phyloP scores from a whole-genome alignment of 2,329 filamentous ascomycete species.

The Dissoconium aciculare region DNA sequence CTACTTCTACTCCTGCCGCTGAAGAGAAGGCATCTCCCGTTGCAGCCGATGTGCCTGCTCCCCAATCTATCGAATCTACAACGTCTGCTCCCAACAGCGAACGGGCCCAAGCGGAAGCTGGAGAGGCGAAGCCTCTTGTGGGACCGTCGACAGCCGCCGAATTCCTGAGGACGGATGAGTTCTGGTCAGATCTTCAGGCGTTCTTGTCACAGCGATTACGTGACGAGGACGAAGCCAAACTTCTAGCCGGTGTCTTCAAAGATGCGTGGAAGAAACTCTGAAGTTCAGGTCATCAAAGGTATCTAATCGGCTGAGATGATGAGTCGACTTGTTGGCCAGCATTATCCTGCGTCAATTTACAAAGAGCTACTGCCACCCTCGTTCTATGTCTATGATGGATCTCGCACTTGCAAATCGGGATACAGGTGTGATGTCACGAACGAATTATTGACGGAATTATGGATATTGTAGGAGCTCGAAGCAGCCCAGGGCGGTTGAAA shows the following conservation, averaged over 20 bases:
- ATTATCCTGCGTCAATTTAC: no score
- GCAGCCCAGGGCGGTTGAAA: no score
- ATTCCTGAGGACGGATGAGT: conserved; percentile 53
- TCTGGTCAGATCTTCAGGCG: conserved; percentile 73
- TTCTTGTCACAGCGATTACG: conserved; percentile 68
- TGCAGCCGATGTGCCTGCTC: conserved; percentile 19
- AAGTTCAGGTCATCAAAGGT: neutral
- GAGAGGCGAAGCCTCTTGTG: conserved; percentile 39
- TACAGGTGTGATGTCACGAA: no score
- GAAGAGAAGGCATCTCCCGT: conserved; percentile 19
- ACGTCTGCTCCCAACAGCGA: conserved; percentile 19
- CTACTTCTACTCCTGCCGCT: conserved; percentile 18
- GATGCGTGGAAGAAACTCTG: conserved; percentile 45
- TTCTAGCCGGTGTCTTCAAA: conserved; percentile 53
- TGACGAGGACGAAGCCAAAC: conserved; percentile 50
- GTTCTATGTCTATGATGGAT: no score
- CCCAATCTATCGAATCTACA: conserved; percentile 21
- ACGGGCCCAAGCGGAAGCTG: conserved; percentile 24
- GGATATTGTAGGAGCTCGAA: no score
- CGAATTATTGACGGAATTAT: no score
- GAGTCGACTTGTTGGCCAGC: no score
- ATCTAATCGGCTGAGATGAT: neutral
- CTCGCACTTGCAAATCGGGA: no score
- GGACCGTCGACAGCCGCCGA: conserved; percentile 24
- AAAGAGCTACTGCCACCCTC: no score